Evolutionary conservation across 2,329 filamentous ascomycete genomes (phyloP), one percentile per base, ranked within the genome.

Genomic region (Colletotrichum costaricense): DNA sequence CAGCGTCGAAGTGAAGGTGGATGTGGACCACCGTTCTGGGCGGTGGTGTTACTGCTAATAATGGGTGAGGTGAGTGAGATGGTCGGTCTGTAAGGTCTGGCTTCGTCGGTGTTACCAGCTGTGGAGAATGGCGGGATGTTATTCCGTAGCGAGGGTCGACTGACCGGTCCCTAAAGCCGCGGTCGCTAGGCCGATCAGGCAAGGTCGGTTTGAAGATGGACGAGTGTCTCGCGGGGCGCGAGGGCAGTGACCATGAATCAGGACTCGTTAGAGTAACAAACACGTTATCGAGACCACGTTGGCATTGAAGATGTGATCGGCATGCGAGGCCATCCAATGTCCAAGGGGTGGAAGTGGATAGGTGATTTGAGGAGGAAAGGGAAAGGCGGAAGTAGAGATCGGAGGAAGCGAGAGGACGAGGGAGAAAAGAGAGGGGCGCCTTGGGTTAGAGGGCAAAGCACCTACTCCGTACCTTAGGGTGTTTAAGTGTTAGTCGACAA

Each of bases 211-310:
- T 64, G 26, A 67, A 73, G 62, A 52, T 72, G 59, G 75, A 74
- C 66, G 67, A 72, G 73, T 67, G 70, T 69, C 69, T 71, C 62
- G 70, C 69, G 57, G 67, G 49, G 65, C 65, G 56, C 26, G 38
- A 73, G 24, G 56, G 56, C 60, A 67, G 33, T 38, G 67, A 69
- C 69, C 75, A 75, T 77, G 59, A 76, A 77, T 64, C 38, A 46
- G 60, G 67, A 28, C 16, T 49, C 68, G 16, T 14, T 5, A 42
- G 59, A 66, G 68, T 30, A 68, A 62, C 28, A 46, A 52, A 71
- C 55, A 59, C 38, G 55, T 69, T 28, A 55, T 67, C 49, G 46
- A 46, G 54, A 52, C 69, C 72, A 73, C 63, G 60, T 58, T 64
- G 63, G 63, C 30, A 64, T 66, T 65, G 73, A 68, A 57, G 52